Percentiles rank a stretch among this genome's conserved stretches.
These are phyloP conservation scores for Fraxinus latifolia DNA, from an alignment of 305 asterid genomes.

Conservation along the genomic window DNA sequence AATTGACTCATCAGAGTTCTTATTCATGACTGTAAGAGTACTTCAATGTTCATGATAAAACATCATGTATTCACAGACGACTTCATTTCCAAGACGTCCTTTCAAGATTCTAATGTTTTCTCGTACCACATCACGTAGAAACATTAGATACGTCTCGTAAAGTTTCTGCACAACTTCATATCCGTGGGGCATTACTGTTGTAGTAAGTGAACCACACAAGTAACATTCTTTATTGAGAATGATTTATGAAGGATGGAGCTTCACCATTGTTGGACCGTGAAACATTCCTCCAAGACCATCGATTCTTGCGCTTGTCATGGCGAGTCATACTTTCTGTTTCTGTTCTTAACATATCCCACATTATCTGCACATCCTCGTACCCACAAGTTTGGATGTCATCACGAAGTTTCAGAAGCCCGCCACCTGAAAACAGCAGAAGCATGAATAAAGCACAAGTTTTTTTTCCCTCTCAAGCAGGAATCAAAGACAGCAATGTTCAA, in stretches of 20 bases:
- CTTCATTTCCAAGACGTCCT: neutral
- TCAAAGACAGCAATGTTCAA: neutral
- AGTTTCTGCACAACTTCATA: neutral
- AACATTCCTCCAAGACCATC: slow-evolving; percentile 44
- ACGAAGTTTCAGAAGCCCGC: slow-evolving; percentile 49
- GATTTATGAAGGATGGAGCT: slow-evolving; percentile 33
- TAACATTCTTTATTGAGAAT: slow-evolving; percentile 25
- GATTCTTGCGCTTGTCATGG: slow-evolving; percentile 34
- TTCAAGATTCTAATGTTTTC: neutral
- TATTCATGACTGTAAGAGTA: neutral
- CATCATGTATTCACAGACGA: slow-evolving; percentile 33
- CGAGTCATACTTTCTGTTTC: slow-evolving; percentile 37
- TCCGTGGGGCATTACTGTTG: neutral
- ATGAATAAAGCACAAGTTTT: neutral
- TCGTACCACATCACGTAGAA: neutral
- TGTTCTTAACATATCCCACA: slow-evolving; percentile 60
- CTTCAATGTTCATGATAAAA: neutral
- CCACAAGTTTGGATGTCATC: slow-evolving; percentile 59
- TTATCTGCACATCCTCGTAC: slow-evolving; percentile 54
- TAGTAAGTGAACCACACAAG: neutral
- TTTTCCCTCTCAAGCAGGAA: neutral
- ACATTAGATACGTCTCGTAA: slow-evolving; percentile 14
- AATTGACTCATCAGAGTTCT: neutral
- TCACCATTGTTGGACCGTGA: slow-evolving; percentile 34
- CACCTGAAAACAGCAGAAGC: slow-evolving; percentile 31